Conservation (phyloP, 257 asterid genomes). For the Fraxinus cuspidata region DNA sequence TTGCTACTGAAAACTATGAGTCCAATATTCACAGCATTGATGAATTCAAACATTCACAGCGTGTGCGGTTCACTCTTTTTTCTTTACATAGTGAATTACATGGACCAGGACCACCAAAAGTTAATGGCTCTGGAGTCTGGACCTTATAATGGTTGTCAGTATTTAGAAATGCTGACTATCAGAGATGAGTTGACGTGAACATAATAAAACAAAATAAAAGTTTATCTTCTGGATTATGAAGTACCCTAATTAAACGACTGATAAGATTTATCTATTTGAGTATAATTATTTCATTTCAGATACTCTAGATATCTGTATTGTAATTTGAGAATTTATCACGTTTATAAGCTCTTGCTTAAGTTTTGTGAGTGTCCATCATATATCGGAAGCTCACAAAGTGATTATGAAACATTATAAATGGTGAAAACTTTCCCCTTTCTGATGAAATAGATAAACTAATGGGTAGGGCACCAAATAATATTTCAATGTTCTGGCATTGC, state of each 20-base stretch:
- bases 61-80: background rate
- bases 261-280: background rate
- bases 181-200: background rate
- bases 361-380: constrained; percentile 1
- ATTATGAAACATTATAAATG: background rate
- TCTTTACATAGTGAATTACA: constrained; percentile 5
- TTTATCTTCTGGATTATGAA: background rate
- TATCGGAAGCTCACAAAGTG: background rate
- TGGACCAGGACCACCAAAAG: constrained; percentile 21
- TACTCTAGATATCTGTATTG: background rate
- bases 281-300: background rate
- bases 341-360: constrained; percentile 14
- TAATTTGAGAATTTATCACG: constrained; percentile 14
- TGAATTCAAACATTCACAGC: background rate
- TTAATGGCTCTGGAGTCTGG: constrained; percentile 4
- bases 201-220: background rate
- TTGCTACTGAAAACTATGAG: constrained; percentile 4
- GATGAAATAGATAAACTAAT: background rate
- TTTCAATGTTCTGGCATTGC: constrained; percentile 6
- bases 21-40: constrained; percentile 2
- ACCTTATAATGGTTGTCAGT: constrained; percentile 9
- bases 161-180: constrained; percentile 5
- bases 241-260: background rate
- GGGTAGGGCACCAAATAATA: background rate
- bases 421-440: constrained; percentile 1